A percentile compares a stretch with the other conserved stretches of the same genome.
These are phyloP conservation scores for Bruguiera gymnorhiza DNA, from an alignment of 345 rosid genomes.

Conservation along the genomic window DNA sequence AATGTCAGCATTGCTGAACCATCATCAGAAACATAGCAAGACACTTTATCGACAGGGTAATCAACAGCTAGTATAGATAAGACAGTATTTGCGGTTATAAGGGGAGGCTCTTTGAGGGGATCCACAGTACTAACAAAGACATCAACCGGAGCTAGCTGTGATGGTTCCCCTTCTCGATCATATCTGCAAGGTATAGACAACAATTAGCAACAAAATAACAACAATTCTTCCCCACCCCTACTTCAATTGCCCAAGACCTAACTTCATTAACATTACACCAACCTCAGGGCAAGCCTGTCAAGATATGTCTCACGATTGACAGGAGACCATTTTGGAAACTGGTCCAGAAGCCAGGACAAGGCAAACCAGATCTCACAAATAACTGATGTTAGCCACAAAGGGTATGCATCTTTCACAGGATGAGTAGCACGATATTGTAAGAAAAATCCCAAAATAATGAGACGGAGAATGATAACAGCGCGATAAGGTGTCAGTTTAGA, in stretches of 20 bases:
- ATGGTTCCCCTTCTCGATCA: slow-evolving; percentile 98
- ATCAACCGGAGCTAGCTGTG: slow-evolving; percentile 91
- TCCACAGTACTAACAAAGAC: slow-evolving; percentile 99
- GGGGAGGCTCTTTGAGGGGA: slow-evolving; percentile 98
- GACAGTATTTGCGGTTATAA: slow-evolving; percentile 94
- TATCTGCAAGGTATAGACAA: slow-evolving; percentile 45
- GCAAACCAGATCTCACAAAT: slow-evolving; percentile 99
- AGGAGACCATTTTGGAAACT: slow-evolving; percentile 98
- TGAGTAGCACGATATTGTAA: slow-evolving; percentile 94
- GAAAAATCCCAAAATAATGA: slow-evolving; percentile 97
- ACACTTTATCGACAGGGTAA: slow-evolving; percentile 98
- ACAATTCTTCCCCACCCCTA: neutral
- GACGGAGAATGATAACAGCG: slow-evolving; percentile 79
- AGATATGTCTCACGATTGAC: slow-evolving; percentile 96
- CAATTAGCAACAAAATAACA: slow-evolving; percentile 3
- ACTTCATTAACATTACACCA: slow-evolving; percentile 17
- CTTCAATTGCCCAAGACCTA: neutral
- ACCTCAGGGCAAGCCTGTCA: slow-evolving; percentile 92
- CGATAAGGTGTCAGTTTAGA: slow-evolving; percentile 85
- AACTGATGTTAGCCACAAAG: slow-evolving; percentile 90
- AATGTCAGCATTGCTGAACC: slow-evolving; percentile 99
- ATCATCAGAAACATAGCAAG: slow-evolving; percentile 99
- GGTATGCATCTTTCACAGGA: slow-evolving; percentile 91
- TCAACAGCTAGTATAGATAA: slow-evolving; percentile 97
- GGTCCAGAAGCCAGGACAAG: slow-evolving; percentile 97